Evolutionary conservation across 2,329 filamentous ascomycete species (phyloP).

Genomic region (Paecilomyces dactylethromorphus): DNA sequence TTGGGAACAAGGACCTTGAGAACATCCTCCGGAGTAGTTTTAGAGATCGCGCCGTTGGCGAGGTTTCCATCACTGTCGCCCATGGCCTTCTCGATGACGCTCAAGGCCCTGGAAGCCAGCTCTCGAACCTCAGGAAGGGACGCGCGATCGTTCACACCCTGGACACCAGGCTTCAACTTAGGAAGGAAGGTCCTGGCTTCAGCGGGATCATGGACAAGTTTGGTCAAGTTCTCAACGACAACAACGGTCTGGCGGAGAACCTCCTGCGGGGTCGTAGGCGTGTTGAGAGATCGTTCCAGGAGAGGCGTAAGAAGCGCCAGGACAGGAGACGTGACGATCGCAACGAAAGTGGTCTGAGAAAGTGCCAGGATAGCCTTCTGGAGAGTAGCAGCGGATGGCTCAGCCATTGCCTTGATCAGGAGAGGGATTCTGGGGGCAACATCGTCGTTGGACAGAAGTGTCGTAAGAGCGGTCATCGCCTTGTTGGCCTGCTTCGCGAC

Average conservation of each 20-base stretch:
- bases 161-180: slow-evolving; percentile 88
- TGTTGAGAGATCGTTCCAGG: slow-evolving; percentile 89
- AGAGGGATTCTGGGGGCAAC: slow-evolving; percentile 87
- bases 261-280: slow-evolving; percentile 83
- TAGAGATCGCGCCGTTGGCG: slow-evolving; percentile 51
- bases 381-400: slow-evolving; percentile 78
- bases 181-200: slow-evolving; percentile 93
- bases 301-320: slow-evolving; percentile 90
- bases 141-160: slow-evolving; percentile 77
- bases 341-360: slow-evolving; percentile 97
- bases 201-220: slow-evolving; percentile 90
- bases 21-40: slow-evolving; percentile 63
- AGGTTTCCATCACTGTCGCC: slow-evolving; percentile 50
- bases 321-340: slow-evolving; percentile 89
- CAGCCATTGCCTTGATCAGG: slow-evolving; percentile 89
- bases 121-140: slow-evolving; percentile 93
- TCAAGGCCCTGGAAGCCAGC: slow-evolving; percentile 72
- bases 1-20: slow-evolving; percentile 67
- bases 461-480: slow-evolving; percentile 86
- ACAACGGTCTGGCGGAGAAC: slow-evolving; percentile 93
- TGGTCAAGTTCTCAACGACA: slow-evolving; percentile 95
- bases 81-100: slow-evolving; percentile 93
- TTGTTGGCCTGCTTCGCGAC: slow-evolving; percentile 77
- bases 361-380: slow-evolving; percentile 96
- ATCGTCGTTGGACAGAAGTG: slow-evolving; percentile 92